These are phyloP conservation scores for Septoria linicola DNA, from an alignment of 2,329 filamentous ascomycete genomes.

Conservation along the genomic window DNA sequence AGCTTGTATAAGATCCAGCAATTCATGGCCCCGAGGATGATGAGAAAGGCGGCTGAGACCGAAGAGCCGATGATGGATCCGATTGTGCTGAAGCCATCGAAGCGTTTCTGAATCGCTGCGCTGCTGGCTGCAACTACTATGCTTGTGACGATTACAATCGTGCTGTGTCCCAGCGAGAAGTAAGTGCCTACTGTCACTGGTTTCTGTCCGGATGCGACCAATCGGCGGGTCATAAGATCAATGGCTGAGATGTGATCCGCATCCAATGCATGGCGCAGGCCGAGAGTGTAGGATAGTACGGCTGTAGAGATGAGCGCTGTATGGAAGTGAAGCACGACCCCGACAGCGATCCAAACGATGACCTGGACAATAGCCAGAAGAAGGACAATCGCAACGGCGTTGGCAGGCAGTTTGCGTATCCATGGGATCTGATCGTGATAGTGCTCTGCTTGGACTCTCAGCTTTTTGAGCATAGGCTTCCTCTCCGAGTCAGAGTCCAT, in stretches of 20 bases:
- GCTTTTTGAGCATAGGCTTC: constrained; percentile 18
- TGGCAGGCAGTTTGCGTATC: constrained; percentile 56
- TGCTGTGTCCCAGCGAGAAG: constrained; percentile 91
- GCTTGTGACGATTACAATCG: constrained; percentile 87
- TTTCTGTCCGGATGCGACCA: constrained; percentile 79
- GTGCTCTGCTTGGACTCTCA: constrained; percentile 26
- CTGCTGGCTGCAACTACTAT: constrained; percentile 89
- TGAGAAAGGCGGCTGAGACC: constrained; percentile 78
- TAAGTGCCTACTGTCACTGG: constrained; percentile 92
- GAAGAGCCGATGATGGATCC: constrained; percentile 88
- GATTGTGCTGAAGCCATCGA: constrained; percentile 74
- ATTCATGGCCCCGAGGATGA: constrained; percentile 80
- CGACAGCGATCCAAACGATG: constrained; percentile 58
- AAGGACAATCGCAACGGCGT: constrained; percentile 57
- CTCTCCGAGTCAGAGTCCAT: constrained; percentile 18
- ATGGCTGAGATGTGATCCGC: constrained; percentile 94
- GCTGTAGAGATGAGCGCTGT: constrained; percentile 70
- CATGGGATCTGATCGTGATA: constrained; percentile 56
- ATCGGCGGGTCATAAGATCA: constrained; percentile 87
- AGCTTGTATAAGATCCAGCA: constrained; percentile 80
- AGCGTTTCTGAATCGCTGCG: constrained; percentile 75
- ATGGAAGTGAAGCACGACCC: constrained; percentile 52
- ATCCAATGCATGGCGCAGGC: constrained; percentile 90
- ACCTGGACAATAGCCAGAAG: constrained; percentile 56
- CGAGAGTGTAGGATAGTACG: constrained; percentile 81